Evolutionary conservation across 805 yeast genomes (phyloP).

Genomic region (Wickerhamomyces rabaulensis): DNA sequence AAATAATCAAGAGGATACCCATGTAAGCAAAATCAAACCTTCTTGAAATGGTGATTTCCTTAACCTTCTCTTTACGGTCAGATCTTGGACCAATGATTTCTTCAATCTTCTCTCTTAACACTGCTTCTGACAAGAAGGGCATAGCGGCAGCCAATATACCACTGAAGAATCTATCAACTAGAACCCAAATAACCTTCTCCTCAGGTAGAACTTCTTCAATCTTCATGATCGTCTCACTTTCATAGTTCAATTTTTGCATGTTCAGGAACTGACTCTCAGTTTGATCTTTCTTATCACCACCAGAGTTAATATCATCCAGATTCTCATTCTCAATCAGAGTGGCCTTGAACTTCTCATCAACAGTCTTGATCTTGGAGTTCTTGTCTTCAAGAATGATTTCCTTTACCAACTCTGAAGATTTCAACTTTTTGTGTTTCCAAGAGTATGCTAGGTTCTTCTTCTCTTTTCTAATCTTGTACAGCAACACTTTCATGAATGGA

Average conservation of each 20-base stretch:
- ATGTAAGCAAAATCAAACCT: conserved; percentile 24
- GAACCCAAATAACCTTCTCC: conserved; percentile 18
- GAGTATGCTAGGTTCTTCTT: conserved; percentile 11
- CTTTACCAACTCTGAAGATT: conserved; percentile 13
- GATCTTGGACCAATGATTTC: conserved; percentile 12
- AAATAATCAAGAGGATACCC: conserved; percentile 16
- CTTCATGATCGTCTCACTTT: conserved; percentile 15
- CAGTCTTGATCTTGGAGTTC: conserved; percentile 7
- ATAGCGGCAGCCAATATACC: conserved; percentile 16
- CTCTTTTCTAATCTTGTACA: conserved; percentile 25
- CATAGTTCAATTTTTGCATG: conserved; percentile 10
- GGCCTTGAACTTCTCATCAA: conserved; percentile 26
- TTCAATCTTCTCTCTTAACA: conserved; percentile 12
- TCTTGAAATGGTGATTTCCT: conserved; percentile 11
- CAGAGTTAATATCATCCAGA: conserved; percentile 27
- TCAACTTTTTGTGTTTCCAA: conserved; percentile 1
- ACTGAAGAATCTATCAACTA: conserved; percentile 18
- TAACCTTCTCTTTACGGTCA: conserved; percentile 5
- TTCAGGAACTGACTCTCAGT: conserved; percentile 13
- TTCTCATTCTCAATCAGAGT: conserved; percentile 34
- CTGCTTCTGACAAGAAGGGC: conserved; percentile 23
- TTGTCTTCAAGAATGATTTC: conserved; percentile 18
- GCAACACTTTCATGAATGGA: conserved; percentile 24
- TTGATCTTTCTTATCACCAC: conserved; percentile 1
- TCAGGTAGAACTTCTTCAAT: conserved; percentile 20